Evolutionary conservation across 371 early-diverging fungal species (phyloP).

Genomic region (Lichtheimia corymbifera): DNA sequence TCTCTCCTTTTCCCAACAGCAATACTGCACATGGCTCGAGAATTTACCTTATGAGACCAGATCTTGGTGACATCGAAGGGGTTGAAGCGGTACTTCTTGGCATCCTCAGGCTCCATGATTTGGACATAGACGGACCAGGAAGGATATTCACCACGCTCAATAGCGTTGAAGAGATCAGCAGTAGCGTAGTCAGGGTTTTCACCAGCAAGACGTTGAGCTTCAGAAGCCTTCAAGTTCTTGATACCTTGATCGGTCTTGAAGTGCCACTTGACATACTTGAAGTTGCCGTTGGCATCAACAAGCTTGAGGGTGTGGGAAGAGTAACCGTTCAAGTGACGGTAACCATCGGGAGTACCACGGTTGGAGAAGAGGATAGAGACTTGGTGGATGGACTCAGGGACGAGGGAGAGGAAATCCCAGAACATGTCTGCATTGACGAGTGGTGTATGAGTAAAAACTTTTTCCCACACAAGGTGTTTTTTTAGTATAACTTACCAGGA

Average conservation of each 20-base stretch:
- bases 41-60: constrained; percentile 63
- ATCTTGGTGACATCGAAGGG: constrained; percentile 88
- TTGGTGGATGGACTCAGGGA: constrained; percentile 81
- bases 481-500: constrained; percentile 8
- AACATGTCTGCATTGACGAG: constrained; percentile 21
- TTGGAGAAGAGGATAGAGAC: constrained; percentile 78
- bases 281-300: constrained; percentile 69
- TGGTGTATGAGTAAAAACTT: constrained; percentile 15
- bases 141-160: constrained; percentile 73
- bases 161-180: constrained; percentile 75
- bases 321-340: constrained; percentile 79
- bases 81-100: constrained; percentile 73
- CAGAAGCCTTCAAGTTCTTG: constrained; percentile 67
- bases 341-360: constrained; percentile 83
- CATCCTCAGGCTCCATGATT: constrained; percentile 74
- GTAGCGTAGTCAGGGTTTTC: constrained; percentile 76
- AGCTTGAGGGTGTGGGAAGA: constrained; percentile 79
- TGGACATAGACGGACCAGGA: constrained; percentile 78
- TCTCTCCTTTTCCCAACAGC: too few species aligned
- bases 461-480: neutral
- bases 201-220: constrained; percentile 65
- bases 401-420: constrained; percentile 81
- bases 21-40: too few species aligned
- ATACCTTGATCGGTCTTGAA: constrained; percentile 83
- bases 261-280: constrained; percentile 85